Evolutionary conservation across 108 stramenopile genomes (phyloP).

Genomic region (Parietichytrium sp.): DNA sequence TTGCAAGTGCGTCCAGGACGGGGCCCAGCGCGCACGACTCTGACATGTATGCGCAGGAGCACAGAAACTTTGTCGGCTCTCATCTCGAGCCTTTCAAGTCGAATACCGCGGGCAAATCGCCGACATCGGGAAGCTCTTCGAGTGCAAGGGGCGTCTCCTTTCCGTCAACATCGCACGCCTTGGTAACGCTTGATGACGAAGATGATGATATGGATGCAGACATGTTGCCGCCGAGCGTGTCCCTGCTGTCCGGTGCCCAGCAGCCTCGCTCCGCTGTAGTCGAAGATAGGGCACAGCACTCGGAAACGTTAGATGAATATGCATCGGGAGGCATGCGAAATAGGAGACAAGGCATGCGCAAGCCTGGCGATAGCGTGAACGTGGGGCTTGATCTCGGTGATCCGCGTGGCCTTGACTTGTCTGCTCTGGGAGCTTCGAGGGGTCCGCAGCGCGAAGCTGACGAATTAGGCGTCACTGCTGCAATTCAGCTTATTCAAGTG

Average conservation of each 20-base stretch:
- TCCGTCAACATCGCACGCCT: too few species aligned
- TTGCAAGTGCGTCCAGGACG: too few species aligned
- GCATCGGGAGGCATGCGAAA: not conserved
- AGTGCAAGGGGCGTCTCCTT: too few species aligned
- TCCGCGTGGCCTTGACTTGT: constrained; percentile 1
- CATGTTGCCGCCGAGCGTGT: constrained; percentile 17
- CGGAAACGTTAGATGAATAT: too few species aligned
- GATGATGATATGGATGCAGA: constrained; percentile 31
- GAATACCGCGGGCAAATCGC: too few species aligned
- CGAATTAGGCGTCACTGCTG: not conserved
- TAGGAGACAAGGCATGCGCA: constrained; percentile 10
- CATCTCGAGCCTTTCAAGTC: too few species aligned
- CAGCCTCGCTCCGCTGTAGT: not conserved
- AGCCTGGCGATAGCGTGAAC: not conserved
- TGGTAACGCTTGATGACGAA: too few species aligned
- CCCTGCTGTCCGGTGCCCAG: not conserved
- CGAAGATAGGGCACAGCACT: not conserved
- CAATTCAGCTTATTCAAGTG: not conserved
- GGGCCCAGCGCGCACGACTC: too few species aligned
- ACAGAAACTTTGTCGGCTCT: too few species aligned
- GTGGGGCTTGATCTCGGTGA: constrained; percentile 22
- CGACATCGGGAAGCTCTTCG: too few species aligned
- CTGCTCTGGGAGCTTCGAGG: not conserved
- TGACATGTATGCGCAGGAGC: too few species aligned
- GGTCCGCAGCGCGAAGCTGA: not conserved